phyloP scores from a whole-genome alignment of 495 filamentous ascomycete species.

The Collariella sp. region DNA sequence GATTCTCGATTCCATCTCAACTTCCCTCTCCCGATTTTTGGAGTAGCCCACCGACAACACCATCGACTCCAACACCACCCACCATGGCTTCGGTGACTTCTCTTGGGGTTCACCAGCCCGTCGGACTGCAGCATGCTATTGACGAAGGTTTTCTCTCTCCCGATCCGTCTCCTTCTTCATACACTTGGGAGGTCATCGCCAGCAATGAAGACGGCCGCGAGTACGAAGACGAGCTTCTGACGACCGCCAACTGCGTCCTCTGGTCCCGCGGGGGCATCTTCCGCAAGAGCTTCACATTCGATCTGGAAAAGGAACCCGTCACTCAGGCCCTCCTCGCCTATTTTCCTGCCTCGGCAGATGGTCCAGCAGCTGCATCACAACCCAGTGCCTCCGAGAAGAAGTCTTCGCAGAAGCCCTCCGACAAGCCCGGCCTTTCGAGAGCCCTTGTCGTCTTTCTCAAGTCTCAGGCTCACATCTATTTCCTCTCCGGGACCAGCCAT shows the following conservation, averaged over 20 bases:
- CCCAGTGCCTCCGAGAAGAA: background rate
- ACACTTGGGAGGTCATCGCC: constrained; percentile 57
- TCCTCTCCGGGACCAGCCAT: constrained; percentile 80
- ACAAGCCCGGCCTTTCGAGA: constrained; percentile 39
- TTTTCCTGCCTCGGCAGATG: constrained; percentile 55
- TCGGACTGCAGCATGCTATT: constrained; percentile 73
- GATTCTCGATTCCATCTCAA: background rate
- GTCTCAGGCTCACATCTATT: constrained; percentile 87
- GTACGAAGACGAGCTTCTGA: constrained; percentile 76
- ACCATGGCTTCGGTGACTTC: constrained; percentile 90
- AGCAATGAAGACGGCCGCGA: constrained; percentile 38
- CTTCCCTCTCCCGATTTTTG: background rate
- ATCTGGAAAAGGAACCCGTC: constrained; percentile 76
- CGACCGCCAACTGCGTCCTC: constrained; percentile 72
- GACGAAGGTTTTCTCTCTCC: constrained; percentile 67
- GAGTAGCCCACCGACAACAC: background rate
- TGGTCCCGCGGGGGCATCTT: constrained; percentile 86
- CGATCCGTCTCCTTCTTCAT: constrained; percentile 56
- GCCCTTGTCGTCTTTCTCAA: constrained; percentile 88
- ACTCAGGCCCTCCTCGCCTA: constrained; percentile 74
- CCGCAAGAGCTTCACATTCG: constrained; percentile 78
- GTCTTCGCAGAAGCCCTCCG: constrained; percentile 10
- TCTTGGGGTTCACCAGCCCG: constrained; percentile 78
- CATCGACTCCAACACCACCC: background rate
- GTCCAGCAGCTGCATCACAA: background rate